Base-by-base conservation (phyloP, 768 basidiomycete species). In the Pleurotus tuber-regium region DNA sequence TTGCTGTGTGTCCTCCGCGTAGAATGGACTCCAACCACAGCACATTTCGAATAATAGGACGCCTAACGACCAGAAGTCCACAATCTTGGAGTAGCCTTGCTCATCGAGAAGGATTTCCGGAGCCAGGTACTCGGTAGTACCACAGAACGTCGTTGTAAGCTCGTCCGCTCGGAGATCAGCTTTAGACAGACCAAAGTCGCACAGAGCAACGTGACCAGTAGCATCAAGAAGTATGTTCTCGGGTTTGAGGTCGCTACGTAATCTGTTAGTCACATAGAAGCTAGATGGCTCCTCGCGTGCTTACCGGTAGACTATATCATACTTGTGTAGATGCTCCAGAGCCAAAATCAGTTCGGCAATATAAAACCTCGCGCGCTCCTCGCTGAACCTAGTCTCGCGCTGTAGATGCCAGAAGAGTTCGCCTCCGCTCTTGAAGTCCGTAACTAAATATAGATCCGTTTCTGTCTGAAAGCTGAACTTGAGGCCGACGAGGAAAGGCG, bases 31-130 rank as follows among this genome's bases (percentile, higher is more conserved):
- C 97, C 97, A 98, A 4, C 97, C 97, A 59, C 97, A 99, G 62
- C 97, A 98, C 97, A 99, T 99, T 71, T 99, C 97, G 65, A 98
- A 99, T 19, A 99, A 76, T 26, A 99, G 76, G 1, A 98, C 97
- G 28, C 95, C 96, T 16, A 98, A 72, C 41, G 87, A 90, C 95
- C 97, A 99, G 66, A 98, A 99, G 66, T 99, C 97, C 59, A 99
- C 97, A 43, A 97, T 85, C 70, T 98, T 98, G 40, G 90, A 92
- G 69, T 99, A 98, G 10, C 97, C 97, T 57, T 96, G 93, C 63
- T 98, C 97, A 66, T 98, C 95, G 36, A 99, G 80, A 8, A 99
- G 79, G n/a, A 99, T 96, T 64, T 99, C 97, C 0, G 97, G 97
- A 0, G 97, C 97, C 44, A 99, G 89, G 66, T 99, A 98, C 65